Percentiles rank a stretch among this genome's conserved stretches.
These are phyloP conservation scores for Lipomyces starkeyi DNA, from an alignment of 805 yeast genomes.

Conservation along the genomic window DNA sequence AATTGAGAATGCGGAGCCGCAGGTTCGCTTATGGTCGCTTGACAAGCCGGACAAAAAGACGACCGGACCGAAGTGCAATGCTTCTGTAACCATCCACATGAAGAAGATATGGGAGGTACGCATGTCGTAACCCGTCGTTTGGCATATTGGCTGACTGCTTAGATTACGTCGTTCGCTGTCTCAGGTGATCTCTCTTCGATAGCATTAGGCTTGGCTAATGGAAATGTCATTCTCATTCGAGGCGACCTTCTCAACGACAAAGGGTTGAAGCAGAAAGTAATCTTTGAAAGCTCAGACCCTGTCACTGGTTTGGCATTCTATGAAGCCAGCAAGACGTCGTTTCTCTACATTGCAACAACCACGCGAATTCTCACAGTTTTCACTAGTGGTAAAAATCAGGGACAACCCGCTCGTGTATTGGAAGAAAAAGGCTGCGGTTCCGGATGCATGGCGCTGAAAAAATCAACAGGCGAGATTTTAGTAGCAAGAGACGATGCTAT, in stretches of 20 bases:
- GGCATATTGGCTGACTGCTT: conserved; percentile 27
- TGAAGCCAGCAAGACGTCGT: conserved; percentile 51
- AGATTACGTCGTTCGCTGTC: conserved; percentile 61
- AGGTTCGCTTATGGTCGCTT: conserved; percentile 79
- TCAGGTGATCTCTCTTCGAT: conserved; percentile 64
- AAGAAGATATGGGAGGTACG: conserved; percentile 78
- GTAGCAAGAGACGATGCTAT: conserved; percentile 71
- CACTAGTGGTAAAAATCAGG: conserved; percentile 79
- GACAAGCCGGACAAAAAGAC: conserved; percentile 48
- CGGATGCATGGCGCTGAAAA: conserved; percentile 50
- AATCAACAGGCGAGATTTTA: conserved; percentile 55
- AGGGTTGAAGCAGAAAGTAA: conserved; percentile 84
- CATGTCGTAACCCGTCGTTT: neutral
- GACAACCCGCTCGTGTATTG: conserved; percentile 60
- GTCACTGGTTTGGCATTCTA: conserved; percentile 75
- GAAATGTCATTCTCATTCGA: conserved; percentile 76
- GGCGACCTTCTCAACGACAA: conserved; percentile 89
- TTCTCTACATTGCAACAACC: conserved; percentile 76
- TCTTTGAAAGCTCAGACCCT: conserved; percentile 78
- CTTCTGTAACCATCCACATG: conserved; percentile 67
- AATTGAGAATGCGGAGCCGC: conserved; percentile 68
- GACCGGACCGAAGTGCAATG: conserved; percentile 56
- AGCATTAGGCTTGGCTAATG: conserved; percentile 83
- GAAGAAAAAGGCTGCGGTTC: conserved; percentile 57
- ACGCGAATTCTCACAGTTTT: conserved; percentile 71